These are phyloP conservation scores for Meyerozyma smithsonii DNA, from an alignment of 1,139 yeast species.

Conservation along the genomic window DNA sequence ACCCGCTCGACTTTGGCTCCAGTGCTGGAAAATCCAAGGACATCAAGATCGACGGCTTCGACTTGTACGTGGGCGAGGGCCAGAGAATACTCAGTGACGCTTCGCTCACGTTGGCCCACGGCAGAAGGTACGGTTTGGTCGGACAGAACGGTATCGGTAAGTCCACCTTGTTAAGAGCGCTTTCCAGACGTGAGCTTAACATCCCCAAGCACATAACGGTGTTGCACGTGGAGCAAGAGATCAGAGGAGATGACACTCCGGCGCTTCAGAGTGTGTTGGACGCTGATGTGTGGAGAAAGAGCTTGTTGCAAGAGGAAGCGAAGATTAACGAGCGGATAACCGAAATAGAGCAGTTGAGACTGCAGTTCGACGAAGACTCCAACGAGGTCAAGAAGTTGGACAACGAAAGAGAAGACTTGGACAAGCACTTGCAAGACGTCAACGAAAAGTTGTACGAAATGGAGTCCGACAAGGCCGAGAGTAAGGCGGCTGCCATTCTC, in stretches of 20 bases:
- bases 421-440: constrained; percentile 69
- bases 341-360: constrained; percentile 67
- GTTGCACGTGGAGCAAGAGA: constrained; percentile 95
- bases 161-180: constrained; percentile 84
- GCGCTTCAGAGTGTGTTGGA: constrained; percentile 93
- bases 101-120: constrained; percentile 79
- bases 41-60: constrained; percentile 88
- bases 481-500: constrained; percentile 93
- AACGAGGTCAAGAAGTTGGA: constrained; percentile 77
- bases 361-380: constrained; percentile 78
- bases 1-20: constrained; percentile 87
- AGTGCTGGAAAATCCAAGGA: constrained; percentile 94
- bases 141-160: constrained; percentile 99
- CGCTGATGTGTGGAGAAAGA: constrained; percentile 99
- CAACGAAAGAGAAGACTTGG: constrained; percentile 84
- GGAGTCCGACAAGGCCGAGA: constrained; percentile 97
- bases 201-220: constrained; percentile 94
- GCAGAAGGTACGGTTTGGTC: constrained; percentile 93
- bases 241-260: constrained; percentile 83
- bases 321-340: constrained; percentile 68
- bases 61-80: constrained; percentile 92
- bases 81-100: constrained; percentile 89
- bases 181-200: constrained; percentile 87
- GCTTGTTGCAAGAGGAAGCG: constrained; percentile 68
- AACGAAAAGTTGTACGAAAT: constrained; percentile 80